A percentile compares a stretch with the other conserved stretches of the same genome.
These are phyloP conservation scores for Tetratostichococcus sp. DNA, from an alignment of 139 green algal genomes.

Conservation along the genomic window DNA sequence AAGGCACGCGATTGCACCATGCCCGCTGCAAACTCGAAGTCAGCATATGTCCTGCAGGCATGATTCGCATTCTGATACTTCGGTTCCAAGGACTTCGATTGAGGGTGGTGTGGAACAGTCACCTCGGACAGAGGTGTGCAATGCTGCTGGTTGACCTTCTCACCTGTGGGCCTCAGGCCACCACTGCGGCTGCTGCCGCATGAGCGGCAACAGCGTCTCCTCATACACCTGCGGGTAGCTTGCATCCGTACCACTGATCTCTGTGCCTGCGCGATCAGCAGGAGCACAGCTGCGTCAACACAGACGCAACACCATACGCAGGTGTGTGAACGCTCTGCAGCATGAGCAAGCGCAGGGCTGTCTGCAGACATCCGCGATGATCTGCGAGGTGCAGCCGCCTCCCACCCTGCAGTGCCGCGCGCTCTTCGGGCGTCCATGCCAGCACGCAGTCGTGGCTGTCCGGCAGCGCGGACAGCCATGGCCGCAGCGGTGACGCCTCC, in stretches of 20 bases:
- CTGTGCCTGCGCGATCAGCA: background rate
- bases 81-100: too few relatives aligned
- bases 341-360: too few relatives aligned
- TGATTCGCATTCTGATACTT: too few relatives aligned
- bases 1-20: conserved; percentile 72
- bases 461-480: background rate
- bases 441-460: background rate
- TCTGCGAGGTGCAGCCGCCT: too few relatives aligned
- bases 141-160: background rate
- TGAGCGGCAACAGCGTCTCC: conserved; percentile 19
- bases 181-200: conserved; percentile 24
- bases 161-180: conserved; percentile 32
- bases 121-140: too few relatives aligned
- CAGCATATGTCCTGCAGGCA: background rate
- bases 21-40: conserved; percentile 39
- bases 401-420: background rate
- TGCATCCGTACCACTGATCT: background rate
- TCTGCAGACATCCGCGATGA: too few relatives aligned
- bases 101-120: too few relatives aligned
- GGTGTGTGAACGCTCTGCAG: too few relatives aligned
- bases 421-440: background rate
- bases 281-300: too few relatives aligned
- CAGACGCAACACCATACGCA: background rate
- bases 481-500: background rate
- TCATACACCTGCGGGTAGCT: conserved; percentile 9